Conservation (phyloP, 2,329 filamentous ascomycete species). For the Ascochyta fabae region DNA sequence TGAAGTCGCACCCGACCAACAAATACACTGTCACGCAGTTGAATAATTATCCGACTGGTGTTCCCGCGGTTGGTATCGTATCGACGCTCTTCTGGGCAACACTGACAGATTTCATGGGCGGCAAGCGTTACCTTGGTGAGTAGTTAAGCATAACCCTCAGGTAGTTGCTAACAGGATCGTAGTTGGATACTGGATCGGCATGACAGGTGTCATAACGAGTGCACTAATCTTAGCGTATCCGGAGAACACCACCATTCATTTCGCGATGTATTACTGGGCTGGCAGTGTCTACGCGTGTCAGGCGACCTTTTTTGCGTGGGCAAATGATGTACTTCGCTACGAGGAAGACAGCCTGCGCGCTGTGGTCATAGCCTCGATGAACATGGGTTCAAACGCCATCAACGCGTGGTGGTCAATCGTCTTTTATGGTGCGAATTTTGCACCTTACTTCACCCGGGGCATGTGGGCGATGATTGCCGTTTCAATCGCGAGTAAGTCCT, state of each 20-base stretch:
- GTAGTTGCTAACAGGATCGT: constrained; percentile 5
- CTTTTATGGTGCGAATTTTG: constrained; percentile 71
- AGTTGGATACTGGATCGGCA: constrained; percentile 63
- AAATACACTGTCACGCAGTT: constrained; percentile 57
- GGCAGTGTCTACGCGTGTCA: constrained; percentile 75
- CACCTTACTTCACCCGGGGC: constrained; percentile 71
- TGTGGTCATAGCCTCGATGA: constrained; percentile 76
- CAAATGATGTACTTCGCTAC: constrained; percentile 71
- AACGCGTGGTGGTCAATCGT: constrained; percentile 77
- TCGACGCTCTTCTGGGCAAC: constrained; percentile 73
- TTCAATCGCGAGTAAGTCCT: constrained; percentile 56
- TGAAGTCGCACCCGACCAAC: constrained; percentile 55
- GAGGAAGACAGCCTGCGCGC: constrained; percentile 68
- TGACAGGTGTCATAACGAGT: constrained; percentile 68
- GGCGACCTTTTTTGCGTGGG: constrained; percentile 78
- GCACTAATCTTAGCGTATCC: constrained; percentile 65
- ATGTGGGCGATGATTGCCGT: constrained; percentile 77
- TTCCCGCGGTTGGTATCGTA: constrained; percentile 59
- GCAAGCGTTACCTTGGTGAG: constrained; percentile 65
- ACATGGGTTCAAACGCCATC: constrained; percentile 69
- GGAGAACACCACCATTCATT: constrained; percentile 61
- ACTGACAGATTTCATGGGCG: constrained; percentile 68
- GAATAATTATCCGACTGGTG: constrained; percentile 62
- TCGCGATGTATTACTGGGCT: constrained; percentile 73
- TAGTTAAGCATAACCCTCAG: not conserved